These are phyloP conservation scores for Apiospora kogelbergensis DNA, from an alignment of 2,329 filamentous ascomycete species.

Conservation along the genomic window DNA sequence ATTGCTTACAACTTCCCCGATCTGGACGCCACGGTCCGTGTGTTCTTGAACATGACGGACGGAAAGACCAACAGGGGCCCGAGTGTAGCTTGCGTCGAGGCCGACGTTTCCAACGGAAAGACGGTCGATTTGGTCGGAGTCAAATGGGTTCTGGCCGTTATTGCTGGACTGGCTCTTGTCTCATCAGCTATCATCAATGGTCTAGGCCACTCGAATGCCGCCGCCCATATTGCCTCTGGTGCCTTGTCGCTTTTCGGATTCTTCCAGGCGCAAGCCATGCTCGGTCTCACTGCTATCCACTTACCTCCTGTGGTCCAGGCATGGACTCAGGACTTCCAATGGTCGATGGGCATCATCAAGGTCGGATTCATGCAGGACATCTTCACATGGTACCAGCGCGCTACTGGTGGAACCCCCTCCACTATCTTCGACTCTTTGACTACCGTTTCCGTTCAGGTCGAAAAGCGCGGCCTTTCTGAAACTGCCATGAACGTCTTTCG, in stretches of 20 bases:
- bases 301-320: slow-evolving; percentile 79
- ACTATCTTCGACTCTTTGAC: slow-evolving; percentile 69
- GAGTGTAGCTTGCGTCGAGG: slow-evolving; percentile 76
- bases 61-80: slow-evolving; percentile 34
- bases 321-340: slow-evolving; percentile 91
- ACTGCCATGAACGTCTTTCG: slow-evolving; percentile 30
- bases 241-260: slow-evolving; percentile 82
- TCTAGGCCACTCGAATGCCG: slow-evolving; percentile 81
- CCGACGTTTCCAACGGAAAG: slow-evolving; percentile 78
- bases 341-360: slow-evolving; percentile 87
- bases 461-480: slow-evolving; percentile 48
- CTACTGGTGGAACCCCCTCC: slow-evolving; percentile 77
- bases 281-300: slow-evolving; percentile 73
- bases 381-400: slow-evolving; percentile 85
- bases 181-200: slow-evolving; percentile 81
- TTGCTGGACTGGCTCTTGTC: slow-evolving; percentile 72
- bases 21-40: slow-evolving; percentile 73
- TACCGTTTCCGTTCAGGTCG: slow-evolving; percentile 71
- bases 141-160: slow-evolving; percentile 77
- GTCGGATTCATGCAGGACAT: slow-evolving; percentile 76
- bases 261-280: slow-evolving; percentile 83
- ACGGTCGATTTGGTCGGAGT: slow-evolving; percentile 80
- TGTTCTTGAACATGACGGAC: slow-evolving; percentile 68
- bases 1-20: slow-evolving; percentile 84
- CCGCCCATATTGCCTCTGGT: slow-evolving; percentile 82